A percentile compares a stretch with the other conserved stretches of the same genome.
Conservation (phyloP, 768 basidiomycete genomes). For the Mycena latifolia region DNA sequence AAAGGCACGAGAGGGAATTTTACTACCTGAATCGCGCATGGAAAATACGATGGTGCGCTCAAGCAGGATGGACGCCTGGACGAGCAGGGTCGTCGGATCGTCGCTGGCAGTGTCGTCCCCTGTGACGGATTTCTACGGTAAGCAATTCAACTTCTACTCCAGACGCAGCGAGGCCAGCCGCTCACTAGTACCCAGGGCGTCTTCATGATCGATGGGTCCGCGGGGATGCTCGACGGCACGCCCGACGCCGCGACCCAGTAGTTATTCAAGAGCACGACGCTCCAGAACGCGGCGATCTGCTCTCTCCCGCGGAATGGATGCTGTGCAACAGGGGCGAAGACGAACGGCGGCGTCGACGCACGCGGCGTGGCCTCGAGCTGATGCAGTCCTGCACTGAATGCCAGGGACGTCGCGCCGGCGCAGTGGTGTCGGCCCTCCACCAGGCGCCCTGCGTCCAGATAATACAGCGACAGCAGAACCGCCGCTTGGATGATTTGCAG, state of each 20-base stretch:
- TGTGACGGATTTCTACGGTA: too few species aligned
- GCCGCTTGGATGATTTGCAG: slow-evolving; percentile 21
- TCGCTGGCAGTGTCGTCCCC: neutral
- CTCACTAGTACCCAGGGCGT: slow-evolving; percentile 25
- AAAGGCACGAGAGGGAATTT: neutral
- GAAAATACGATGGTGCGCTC: slow-evolving; percentile 20
- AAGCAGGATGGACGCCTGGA: slow-evolving; percentile 19
- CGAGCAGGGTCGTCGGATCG: neutral
- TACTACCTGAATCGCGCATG: neutral
- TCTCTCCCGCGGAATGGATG: neutral
- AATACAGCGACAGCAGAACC: slow-evolving; percentile 29
- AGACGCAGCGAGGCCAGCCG: neutral
- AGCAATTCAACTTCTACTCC: too few species aligned
- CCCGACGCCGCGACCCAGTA: slow-evolving; percentile 24
- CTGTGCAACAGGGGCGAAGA: neutral
- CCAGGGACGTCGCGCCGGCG: slow-evolving; percentile 27
- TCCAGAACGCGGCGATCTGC: slow-evolving; percentile 26
- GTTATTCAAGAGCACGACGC: slow-evolving; percentile 27
- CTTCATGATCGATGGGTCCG: slow-evolving; percentile 8
- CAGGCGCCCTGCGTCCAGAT: slow-evolving; percentile 9
- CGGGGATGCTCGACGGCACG: slow-evolving; percentile 18
- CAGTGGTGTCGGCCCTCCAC: slow-evolving; percentile 17
- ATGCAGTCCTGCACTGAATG: slow-evolving; percentile 21
- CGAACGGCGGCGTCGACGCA: neutral
- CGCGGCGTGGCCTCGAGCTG: neutral